A percentile compares a stretch with the other conserved stretches of the same genome.
These are phyloP conservation scores for Septoria petroselini DNA, from an alignment of 2,329 filamentous ascomycete species.

Conservation along the genomic window DNA sequence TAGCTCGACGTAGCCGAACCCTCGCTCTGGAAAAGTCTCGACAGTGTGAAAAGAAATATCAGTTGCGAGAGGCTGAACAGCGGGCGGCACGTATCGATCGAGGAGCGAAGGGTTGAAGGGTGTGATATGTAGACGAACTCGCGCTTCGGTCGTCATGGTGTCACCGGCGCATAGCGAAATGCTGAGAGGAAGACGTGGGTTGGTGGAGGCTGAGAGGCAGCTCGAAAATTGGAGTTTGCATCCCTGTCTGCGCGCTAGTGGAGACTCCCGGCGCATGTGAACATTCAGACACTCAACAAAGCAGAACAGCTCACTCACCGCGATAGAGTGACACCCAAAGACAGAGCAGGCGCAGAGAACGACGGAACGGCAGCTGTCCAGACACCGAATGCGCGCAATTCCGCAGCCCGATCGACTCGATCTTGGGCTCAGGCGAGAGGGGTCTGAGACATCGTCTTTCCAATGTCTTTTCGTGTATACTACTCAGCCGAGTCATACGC, in stretches of 20 bases:
- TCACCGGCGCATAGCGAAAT: constrained; percentile 11
- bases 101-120: constrained; percentile 76
- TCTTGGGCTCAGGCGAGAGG: too few relatives aligned
- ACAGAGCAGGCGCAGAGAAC: too few relatives aligned
- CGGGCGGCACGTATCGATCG: constrained; percentile 66
- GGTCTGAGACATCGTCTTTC: too few relatives aligned
- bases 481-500: too few relatives aligned
- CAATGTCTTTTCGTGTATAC: too few relatives aligned
- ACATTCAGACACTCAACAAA: too few relatives aligned
- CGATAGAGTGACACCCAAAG: too few relatives aligned
- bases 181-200: neutral
- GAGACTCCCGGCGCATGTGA: constrained; percentile 11
- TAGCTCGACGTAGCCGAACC: constrained; percentile 86
- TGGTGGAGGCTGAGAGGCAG: neutral
- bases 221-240: constrained; percentile 5
- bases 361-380: too few relatives aligned
- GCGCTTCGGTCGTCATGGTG: constrained; percentile 10
- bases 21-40: constrained; percentile 83
- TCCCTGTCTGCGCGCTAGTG: constrained; percentile 5
- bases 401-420: too few relatives aligned
- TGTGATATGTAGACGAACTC: constrained; percentile 73
- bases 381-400: too few relatives aligned
- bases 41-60: constrained; percentile 86
- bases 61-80: constrained; percentile 63
- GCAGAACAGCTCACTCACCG: too few relatives aligned